Percentiles rank a stretch among this genome's conserved stretches.
Conservation (phyloP, 2,329 filamentous ascomycete species). For the Ascochyta clinopodiicola region DNA sequence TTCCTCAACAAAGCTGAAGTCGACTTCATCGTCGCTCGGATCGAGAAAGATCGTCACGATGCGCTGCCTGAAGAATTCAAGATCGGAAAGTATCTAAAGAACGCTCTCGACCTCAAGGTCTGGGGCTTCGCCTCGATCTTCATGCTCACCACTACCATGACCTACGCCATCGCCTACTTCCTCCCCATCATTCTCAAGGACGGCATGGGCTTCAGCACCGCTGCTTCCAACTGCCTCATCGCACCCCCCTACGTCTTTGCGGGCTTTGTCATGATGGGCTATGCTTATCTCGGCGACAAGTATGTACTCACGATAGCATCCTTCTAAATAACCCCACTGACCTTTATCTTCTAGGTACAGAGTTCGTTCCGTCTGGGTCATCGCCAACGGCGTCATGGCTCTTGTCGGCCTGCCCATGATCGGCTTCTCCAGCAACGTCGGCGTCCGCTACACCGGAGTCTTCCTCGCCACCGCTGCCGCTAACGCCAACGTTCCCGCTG, state of each 20-base stretch:
- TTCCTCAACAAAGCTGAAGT: constrained; percentile 37
- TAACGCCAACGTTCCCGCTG: constrained; percentile 76
- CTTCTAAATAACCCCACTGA: not conserved
- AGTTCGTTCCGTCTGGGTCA: constrained; percentile 69
- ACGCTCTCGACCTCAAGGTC: constrained; percentile 30
- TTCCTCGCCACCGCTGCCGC: constrained; percentile 76
- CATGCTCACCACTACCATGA: constrained; percentile 34
- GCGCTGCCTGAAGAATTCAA: constrained; percentile 38
- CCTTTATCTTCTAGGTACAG: constrained; percentile 50
- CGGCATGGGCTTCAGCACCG: constrained; percentile 37
- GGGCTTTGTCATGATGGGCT: constrained; percentile 52
- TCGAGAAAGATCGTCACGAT: constrained; percentile 37
- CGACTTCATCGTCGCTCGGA: constrained; percentile 37
- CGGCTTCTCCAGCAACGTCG: constrained; percentile 66
- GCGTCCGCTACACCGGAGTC: constrained; percentile 64
- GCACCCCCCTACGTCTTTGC: constrained; percentile 39
- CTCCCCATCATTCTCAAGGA: constrained; percentile 40
- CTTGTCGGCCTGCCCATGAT: constrained; percentile 75
- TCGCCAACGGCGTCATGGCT: constrained; percentile 69
- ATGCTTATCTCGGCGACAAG: constrained; percentile 70
- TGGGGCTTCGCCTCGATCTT: constrained; percentile 32
- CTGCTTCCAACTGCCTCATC: constrained; percentile 35
- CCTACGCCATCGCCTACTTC: constrained; percentile 41
- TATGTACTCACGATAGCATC: not conserved
- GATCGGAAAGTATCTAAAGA: constrained; percentile 25